Base-by-base conservation (phyloP, 441 rosid species). In the Breynia disticha region DNA sequence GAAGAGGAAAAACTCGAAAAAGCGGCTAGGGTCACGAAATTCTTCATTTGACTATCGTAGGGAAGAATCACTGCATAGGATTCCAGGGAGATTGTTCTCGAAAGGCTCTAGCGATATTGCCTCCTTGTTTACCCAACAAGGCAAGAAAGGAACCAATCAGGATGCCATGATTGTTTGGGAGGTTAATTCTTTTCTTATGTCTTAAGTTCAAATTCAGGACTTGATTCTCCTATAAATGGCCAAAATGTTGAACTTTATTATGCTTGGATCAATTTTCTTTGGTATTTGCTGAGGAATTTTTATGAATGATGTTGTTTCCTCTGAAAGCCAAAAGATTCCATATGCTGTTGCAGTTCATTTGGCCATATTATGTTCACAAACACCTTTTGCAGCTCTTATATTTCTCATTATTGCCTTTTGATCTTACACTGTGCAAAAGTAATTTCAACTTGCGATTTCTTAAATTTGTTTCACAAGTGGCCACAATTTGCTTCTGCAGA, bases 131-230 rank as follows among this genome's bases (percentile, higher is more conserved):
- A 87, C 90, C 59, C 90, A 80, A 64, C 96, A 83, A 63, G 99
- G 99, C 72, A 90, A 72, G 86, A 94, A 94, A 70, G 99, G 99
- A 19, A 79, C 88, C 63, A 94, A 94, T 71, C 99, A 94, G 68
- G 99, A 94, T 69, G 97, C 99, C 49, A 94, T 94, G 96, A 68
- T 94, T 70, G 90, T 85, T 57, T 94, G 99, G 99, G 99, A 94
- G 99, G 97, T 94, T 48, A 64, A 80, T 67, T 66, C 50, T 54
- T 61, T 67, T 54, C 56, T 37, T 38, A 4, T 12, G 35, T 5
- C 46, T 63, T 45, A 43, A 44, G 57, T 59, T 35, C 44, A 16
- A 28, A 28, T 28, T 9, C 35, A 28, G 1, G 1, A 28, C 35
- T 28, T 28, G 35, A 28, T 28, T 28, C 35, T 9, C 35, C 5